Evolutionary conservation across 176 grass and related monocot genomes (phyloP).

Genomic region (Hordeum vulgare): MorexV3_pseudomolecules_assembly NC_058519.1:449974173-449974672

Average conservation of each 20-base stretch:
- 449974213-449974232: background rate
- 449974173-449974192: too few relatives aligned
- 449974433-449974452: background rate
- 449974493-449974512: constrained; percentile 72
- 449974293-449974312: constrained; percentile 71
- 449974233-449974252: background rate
- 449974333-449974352: constrained; percentile 72
- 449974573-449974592: constrained; percentile 65
- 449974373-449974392: constrained; percentile 49
- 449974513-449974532: constrained; percentile 82
- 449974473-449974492: background rate
- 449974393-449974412: constrained; percentile 66
- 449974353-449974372: constrained; percentile 60
- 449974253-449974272: background rate
- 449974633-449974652: constrained; percentile 55
- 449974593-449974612: constrained; percentile 77
- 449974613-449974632: constrained; percentile 47
- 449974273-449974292: constrained; percentile 59
- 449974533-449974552: constrained; percentile 48
- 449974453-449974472: background rate
- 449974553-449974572: constrained; percentile 47
- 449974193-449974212: too few relatives aligned
- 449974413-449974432: constrained; percentile 56
- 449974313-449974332: constrained; percentile 84
- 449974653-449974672: constrained; percentile 80